Base-by-base conservation (phyloP, 2,329 filamentous ascomycete genomes). In the Ploettnerulaceae sp. region DNA sequence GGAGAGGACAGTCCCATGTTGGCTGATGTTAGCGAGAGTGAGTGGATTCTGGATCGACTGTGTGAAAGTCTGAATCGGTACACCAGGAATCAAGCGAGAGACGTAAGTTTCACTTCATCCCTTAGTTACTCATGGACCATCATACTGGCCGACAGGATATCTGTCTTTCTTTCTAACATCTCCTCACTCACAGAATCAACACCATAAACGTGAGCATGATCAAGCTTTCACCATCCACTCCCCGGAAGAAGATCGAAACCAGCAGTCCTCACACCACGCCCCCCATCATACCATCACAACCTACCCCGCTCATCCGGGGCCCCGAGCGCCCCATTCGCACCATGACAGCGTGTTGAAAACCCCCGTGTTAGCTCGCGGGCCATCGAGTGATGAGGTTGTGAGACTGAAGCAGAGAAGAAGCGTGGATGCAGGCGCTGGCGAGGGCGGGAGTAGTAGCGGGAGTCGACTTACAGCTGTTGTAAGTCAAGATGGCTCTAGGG, bases 1-100 rank as follows among this genome's bases (percentile, higher is more conserved):
- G 81, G 82, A 0, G 75, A 84, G 54, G 72, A 79, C 47, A 83
- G 79, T 57, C 83, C 83, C 0, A 77, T 87, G 74, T 67, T 86
- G 57, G 75, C 77, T 3, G 73, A 75, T 35, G 66, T 77, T 51
- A 74, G 69, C 5, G 83, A 87, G 64, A 71, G 79, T 0, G 79
- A 85, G 61, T 86, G 82, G 76, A 67, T 86, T 45, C 66, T 87
- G 2, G 76, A 83, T 60, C 70, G 80, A 25, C 64, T 86, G 9
- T 81, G 78, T 58, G 81, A 84, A 63, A 84, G 80, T 60, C 61
- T 87, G 58, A 63, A 64, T 50, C 53, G 67, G 15, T 69, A 68
- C 49, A 65, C 61, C 7, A 56, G 56, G 45, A 55, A 52, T 24
- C 61, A 63, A 42, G 57, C 53, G 25, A 44, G 29, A 36, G 41